These are phyloP conservation scores for Anisogramma anomala DNA, from an alignment of 2,329 filamentous ascomycete genomes.

Conservation along the genomic window DNA sequence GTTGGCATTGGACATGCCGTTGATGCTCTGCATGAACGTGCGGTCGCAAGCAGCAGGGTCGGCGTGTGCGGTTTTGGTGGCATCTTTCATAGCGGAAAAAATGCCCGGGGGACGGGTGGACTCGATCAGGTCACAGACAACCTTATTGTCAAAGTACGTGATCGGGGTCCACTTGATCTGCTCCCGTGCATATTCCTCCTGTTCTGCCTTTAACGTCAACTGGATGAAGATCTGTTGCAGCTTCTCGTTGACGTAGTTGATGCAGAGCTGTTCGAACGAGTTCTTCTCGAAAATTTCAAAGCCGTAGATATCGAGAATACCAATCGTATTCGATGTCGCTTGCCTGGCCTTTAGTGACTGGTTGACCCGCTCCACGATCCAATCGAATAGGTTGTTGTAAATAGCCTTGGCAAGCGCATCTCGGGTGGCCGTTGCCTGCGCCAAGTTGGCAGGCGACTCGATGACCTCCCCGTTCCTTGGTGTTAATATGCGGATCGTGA, in stretches of 20 bases:
- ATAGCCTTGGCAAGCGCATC: constrained; percentile 93
- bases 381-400: constrained; percentile 95
- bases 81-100: constrained; percentile 93
- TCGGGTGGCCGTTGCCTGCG: constrained; percentile 75
- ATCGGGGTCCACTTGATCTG: constrained; percentile 98
- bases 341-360: constrained; percentile 72
- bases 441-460: constrained; percentile 69
- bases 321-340: constrained; percentile 70
- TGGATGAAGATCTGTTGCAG: constrained; percentile 99
- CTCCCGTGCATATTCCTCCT: constrained; percentile 92
- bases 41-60: constrained; percentile 89
- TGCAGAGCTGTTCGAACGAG: constrained; percentile 96
- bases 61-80: constrained; percentile 94
- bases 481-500: constrained; percentile 78
- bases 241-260: constrained; percentile 99
- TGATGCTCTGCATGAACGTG: constrained; percentile 88
- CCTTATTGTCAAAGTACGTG: constrained; percentile 99
- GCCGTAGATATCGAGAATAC: constrained; percentile 96
- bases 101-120: constrained; percentile 80
- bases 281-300: constrained; percentile 99
- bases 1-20: constrained; percentile 82
- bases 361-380: constrained; percentile 92
- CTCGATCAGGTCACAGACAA: constrained; percentile 95
- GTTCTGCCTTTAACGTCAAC: constrained; percentile 87
- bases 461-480: constrained; percentile 55